Evolutionary conservation across 352 stramenopile species (phyloP), one percentile per base, ranked within the genome.

Genomic region (Phytophthora fragariae): DNA sequence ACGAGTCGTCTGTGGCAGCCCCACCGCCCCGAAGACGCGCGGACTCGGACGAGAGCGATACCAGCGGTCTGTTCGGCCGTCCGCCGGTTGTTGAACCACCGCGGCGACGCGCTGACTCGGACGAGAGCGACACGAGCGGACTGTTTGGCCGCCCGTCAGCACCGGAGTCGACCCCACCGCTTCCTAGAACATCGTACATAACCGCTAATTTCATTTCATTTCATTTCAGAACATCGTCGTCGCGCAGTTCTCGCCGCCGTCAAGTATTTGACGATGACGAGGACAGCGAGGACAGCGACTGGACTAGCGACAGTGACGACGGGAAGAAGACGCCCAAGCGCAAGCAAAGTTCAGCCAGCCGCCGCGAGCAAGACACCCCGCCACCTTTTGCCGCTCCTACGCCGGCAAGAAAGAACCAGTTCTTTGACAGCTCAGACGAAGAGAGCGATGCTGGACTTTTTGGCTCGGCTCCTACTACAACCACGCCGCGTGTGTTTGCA

Each of bases 371-470:
- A 53, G 65, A 72, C 57, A 56, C 62, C 14, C 69, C 71, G 39
- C 52, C 75, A 37, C 65, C 72, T 19, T 66, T 76, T 58, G 68
- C 72, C 24, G 64, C 65, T 6, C 72, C 79, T 29, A 63, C 59
- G 10, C 55, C 67, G 5, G 57, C 68, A 55, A 72, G 65, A 68
- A 89, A 84, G 27, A 74, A 73, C 1, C 81, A 84, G 31, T 88
- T 90, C 49, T 82, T 89, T 27, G 83, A 90, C 41, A 89, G 76
- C 31, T 91, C 83, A 5, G 80, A 89, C 17, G 83, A 88, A 37
- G 85, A 92, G 49, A 88, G 78, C 35, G 86, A 92, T 29, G 77
- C 72, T n/a, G 83, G 79, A 7, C 65, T 94, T 3, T 94, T 92
- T 62, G 84, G 85, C 1, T 65, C 70, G 0, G 49, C 78, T 1